Evolutionary conservation across 768 basidiomycete species (phyloP), one percentile per base, ranked within the genome.

Genomic region (Mycena kentingensis): DNA sequence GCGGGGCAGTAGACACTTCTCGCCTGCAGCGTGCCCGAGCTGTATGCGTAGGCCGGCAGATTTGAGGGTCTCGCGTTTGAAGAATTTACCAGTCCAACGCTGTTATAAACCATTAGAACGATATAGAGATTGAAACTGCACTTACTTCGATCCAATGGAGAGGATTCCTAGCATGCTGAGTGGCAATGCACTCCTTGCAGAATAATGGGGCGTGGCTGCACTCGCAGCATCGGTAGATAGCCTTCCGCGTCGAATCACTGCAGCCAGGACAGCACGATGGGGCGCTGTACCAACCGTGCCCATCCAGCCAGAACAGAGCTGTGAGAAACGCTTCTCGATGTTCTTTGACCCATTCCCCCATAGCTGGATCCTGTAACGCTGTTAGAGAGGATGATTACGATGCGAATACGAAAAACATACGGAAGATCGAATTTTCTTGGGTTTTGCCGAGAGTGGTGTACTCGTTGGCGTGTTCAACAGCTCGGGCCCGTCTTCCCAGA

Each of bases 11-110:
- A 18, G 2, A n/a, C 46, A 47, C 1, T 12, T 1, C 5, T 42
- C 32, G 3, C n/a, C n/a, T 24, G 22, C 41, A 24, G 6, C 29
- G 32, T 54, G 52, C 2, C 52, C 52, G 15, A 60, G 36, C 19
- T 56, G 54, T 5, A 56, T 28, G 3, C 43, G 39, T 13, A 52
- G 31, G 5, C 50, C 51, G 18, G 53, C 13, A 3, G 36, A 19
- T 18, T 43, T 24, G 4, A 60, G 35, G 13, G 52, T 12, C 4
- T 27, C 27, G 2, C 38, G 25, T 27, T 22, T 21, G 19, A 59
- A 60, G 31, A 27, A 51, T 0, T 27, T 4, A 5, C 54, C 46
- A 18, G 21, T 42, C 58, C 54, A 56, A 13, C 38, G 13, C 59
- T 60, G 26, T 11, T 24, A 10, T 8, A 10, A n/a, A 7, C 11